A percentile compares a stretch with the other conserved stretches of the same genome.
These are phyloP conservation scores for Pseudogymnoascus sp. DNA, from an alignment of 2,329 filamentous ascomycete species.

Conservation along the genomic window DNA sequence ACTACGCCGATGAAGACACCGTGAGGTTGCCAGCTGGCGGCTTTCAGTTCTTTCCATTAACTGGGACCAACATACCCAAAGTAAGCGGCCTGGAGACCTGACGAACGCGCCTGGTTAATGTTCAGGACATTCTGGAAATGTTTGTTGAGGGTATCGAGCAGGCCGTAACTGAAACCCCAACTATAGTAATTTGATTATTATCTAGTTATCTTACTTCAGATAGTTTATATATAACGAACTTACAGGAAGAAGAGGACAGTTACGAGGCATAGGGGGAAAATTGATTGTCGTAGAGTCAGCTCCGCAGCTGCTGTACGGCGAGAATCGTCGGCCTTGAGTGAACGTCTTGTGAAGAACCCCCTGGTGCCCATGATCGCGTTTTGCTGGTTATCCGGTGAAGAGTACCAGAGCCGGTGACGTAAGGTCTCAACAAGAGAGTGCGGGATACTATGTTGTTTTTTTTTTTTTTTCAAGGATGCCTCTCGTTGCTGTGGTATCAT, in stretches of 20 bases:
- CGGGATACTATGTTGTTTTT: background rate
- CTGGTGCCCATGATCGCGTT: background rate
- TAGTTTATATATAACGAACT: no score
- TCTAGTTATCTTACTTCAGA: no score
- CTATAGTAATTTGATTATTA: no score
- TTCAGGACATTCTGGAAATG: conserved; percentile 32
- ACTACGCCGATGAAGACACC: background rate
- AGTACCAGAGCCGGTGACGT: background rate
- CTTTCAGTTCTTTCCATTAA: background rate
- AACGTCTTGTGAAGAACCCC: background rate
- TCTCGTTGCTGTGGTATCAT: background rate
- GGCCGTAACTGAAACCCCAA: conserved; percentile 37
- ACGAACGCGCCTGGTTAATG: conserved; percentile 19
- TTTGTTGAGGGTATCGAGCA: conserved; percentile 34
- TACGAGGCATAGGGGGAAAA: conserved; percentile 35
- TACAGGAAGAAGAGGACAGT: conserved; percentile 42
- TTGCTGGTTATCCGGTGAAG: background rate
- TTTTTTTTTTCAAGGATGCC: no score
- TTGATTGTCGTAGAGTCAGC: conserved; percentile 34
- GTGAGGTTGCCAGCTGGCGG: background rate
- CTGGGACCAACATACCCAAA: conserved; percentile 26
- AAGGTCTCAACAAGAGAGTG: background rate
- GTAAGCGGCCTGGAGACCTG: conserved; percentile 21
- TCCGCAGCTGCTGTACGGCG: conserved; percentile 31
- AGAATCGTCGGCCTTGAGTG: conserved; percentile 6